Percentiles rank a stretch among this genome's conserved stretches.
phyloP scores from a whole-genome alignment of 2,329 filamentous ascomycete genomes.

The Aureobasidium pullulans region DNA sequence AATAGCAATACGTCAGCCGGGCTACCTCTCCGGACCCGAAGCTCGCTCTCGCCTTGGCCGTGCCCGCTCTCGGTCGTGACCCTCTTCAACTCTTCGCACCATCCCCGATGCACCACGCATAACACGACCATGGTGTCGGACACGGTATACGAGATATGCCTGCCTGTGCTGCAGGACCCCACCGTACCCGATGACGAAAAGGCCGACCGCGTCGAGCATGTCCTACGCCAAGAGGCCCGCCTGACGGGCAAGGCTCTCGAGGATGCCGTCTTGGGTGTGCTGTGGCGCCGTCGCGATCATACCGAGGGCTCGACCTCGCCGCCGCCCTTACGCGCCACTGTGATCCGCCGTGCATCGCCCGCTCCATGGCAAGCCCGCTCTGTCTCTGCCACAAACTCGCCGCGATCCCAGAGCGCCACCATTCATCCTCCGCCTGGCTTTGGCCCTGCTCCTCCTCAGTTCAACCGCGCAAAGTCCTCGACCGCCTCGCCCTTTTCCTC shows the following conservation, averaged over 20 bases:
- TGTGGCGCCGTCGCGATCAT: slow-evolving; percentile 74
- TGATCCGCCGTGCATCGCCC: slow-evolving; percentile 83
- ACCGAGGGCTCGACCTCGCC: slow-evolving; percentile 59
- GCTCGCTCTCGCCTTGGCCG: background rate
- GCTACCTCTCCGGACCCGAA: background rate
- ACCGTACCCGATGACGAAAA: slow-evolving; percentile 89
- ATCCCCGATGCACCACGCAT: background rate
- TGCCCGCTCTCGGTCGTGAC: background rate
- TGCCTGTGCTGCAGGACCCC: slow-evolving; percentile 77
- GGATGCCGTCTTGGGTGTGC: slow-evolving; percentile 79
- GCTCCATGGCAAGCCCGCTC: slow-evolving; percentile 81
- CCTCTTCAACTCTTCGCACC: background rate
- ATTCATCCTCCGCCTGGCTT: slow-evolving; percentile 81
- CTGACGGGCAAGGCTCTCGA: slow-evolving; percentile 73
- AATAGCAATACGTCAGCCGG: background rate
- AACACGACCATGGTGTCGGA: slow-evolving; percentile 72
- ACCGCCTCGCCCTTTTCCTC: slow-evolving; percentile 88
- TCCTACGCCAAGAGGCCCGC: slow-evolving; percentile 63
- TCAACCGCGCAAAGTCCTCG: slow-evolving; percentile 67
- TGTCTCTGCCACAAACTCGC: slow-evolving; percentile 73
- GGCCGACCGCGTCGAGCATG: slow-evolving; percentile 81
- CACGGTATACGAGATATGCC: slow-evolving; percentile 83
- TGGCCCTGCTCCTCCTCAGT: slow-evolving; percentile 61
- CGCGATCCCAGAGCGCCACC: slow-evolving; percentile 66
- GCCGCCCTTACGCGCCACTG: slow-evolving; percentile 77